These are phyloP conservation scores for Kokia cookei DNA, from an alignment of 441 rosid species.

Conservation along the genomic window DNA sequence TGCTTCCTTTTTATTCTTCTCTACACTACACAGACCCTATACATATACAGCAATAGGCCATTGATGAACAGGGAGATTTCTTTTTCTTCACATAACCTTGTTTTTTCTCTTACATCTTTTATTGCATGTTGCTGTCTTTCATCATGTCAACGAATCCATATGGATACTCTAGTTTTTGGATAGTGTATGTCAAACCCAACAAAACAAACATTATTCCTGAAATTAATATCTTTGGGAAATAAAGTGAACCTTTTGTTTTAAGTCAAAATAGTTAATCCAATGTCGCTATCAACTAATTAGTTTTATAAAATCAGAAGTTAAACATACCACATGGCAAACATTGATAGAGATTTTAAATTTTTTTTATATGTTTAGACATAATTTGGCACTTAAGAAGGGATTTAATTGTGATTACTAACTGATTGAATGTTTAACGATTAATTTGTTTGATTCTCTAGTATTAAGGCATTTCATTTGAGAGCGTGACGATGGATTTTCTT, in stretches of 20 bases:
- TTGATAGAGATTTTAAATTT: neutral
- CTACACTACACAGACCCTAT: neutral
- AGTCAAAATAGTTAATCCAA: neutral
- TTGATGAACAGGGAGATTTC: neutral
- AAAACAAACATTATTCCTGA: too few relatives aligned
- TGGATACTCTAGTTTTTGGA: too few relatives aligned
- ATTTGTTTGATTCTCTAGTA: neutral
- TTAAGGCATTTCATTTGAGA: neutral
- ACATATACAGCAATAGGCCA: neutral
- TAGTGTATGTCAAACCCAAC: too few relatives aligned
- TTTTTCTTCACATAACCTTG: neutral
- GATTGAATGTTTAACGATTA: neutral
- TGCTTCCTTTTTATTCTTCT: too few relatives aligned
- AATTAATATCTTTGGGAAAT: too few relatives aligned
- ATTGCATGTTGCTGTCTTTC: neutral
- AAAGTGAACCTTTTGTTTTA: neutral
- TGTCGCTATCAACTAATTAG: neutral
- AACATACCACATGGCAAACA: neutral
- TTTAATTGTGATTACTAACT: neutral
- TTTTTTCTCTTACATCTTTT: neutral
- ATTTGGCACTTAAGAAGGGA: neutral
- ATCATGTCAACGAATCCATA: neutral
- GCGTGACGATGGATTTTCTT: neutral
- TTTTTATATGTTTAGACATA: neutral
- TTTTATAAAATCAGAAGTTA: neutral